Percentiles rank a stretch among this genome's conserved stretches.
Evolutionary conservation across 371 early-diverging fungal species (phyloP).

Genomic region (Circinella umbellata): DNA sequence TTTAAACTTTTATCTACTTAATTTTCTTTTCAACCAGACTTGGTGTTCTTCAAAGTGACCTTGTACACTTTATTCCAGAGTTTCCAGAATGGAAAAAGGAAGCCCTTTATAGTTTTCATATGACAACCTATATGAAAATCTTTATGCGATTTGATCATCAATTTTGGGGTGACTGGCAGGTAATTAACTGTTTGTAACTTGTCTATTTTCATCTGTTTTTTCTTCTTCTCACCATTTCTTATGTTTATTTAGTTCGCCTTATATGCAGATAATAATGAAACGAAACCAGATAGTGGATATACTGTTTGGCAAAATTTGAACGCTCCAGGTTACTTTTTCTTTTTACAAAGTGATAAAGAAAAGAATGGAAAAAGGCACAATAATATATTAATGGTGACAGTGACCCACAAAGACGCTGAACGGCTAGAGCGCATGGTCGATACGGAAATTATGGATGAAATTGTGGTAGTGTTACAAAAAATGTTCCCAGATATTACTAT

Average conservation of each 20-base stretch:
- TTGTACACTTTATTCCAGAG: slow-evolving; percentile 36
- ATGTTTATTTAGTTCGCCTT: slow-evolving; percentile 37
- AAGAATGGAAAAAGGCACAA: slow-evolving; percentile 1
- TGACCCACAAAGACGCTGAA: slow-evolving; percentile 41
- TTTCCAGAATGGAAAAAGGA: slow-evolving; percentile 57
- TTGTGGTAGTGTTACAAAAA: slow-evolving; percentile 30
- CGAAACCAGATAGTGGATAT: slow-evolving; percentile 18
- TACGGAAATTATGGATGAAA: slow-evolving; percentile 28
- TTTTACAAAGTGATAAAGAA: no score
- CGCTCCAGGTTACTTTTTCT: slow-evolving; percentile 40
- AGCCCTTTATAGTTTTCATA: slow-evolving; percentile 46
- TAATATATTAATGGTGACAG: slow-evolving; percentile 49
- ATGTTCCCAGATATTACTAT: slow-evolving; percentile 34
- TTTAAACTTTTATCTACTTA: no score
- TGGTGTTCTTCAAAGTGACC: slow-evolving; percentile 47
- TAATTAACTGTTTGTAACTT: slow-evolving; percentile 16
- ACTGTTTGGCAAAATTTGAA: slow-evolving; percentile 55
- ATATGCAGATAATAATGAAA: slow-evolving; percentile 40
- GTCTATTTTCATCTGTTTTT: background rate
- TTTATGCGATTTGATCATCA: slow-evolving; percentile 40
- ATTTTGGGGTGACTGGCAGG: slow-evolving; percentile 57
- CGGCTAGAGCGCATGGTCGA: slow-evolving; percentile 43
- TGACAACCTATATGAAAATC: slow-evolving; percentile 56
- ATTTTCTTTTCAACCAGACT: slow-evolving; percentile 22
- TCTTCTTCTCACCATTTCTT: no score